Evolutionary conservation across 129 eudicot species (phyloP).

Genomic region (Centella asiatica): DNA sequence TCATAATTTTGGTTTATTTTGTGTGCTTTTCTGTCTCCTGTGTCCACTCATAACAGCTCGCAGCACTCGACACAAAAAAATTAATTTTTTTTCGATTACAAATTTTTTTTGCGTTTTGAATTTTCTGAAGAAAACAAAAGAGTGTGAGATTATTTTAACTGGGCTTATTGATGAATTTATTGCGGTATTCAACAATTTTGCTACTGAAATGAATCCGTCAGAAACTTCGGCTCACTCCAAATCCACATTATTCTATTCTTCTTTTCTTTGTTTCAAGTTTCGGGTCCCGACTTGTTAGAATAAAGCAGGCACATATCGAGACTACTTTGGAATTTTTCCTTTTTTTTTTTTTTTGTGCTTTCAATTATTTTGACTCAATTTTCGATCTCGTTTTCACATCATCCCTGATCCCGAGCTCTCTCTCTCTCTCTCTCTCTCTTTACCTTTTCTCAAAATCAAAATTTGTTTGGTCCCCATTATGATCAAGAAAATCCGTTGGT

Average conservation of each 20-base stretch:
- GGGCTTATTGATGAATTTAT: no score
- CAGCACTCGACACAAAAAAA: neutral
- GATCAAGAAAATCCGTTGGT: constrained; percentile 4
- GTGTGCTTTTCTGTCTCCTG: neutral
- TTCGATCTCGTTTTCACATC: neutral
- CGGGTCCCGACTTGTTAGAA: neutral
- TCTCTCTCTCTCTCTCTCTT: constrained; percentile 24
- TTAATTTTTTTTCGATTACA: no score
- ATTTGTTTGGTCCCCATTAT: constrained; percentile 2
- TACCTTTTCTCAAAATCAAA: no score
- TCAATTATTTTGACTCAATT: neutral
- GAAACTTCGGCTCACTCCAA: no score
- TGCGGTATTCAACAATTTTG: no score
- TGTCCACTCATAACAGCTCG: constrained; percentile 6
- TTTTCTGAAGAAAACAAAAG: no score
- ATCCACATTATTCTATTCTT: neutral
- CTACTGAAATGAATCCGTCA: no score
- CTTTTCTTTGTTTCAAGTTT: no score
- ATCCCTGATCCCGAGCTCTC: constrained; percentile 15
- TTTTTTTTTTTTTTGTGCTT: neutral
- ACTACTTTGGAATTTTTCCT: neutral
- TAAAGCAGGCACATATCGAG: neutral
- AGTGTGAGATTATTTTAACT: no score
- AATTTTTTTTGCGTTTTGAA: no score
- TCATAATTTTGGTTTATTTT: neutral